phyloP scores from a whole-genome alignment of 1,284 basidiomycete species.

The Sanguinoderma infundibulare region DNA sequence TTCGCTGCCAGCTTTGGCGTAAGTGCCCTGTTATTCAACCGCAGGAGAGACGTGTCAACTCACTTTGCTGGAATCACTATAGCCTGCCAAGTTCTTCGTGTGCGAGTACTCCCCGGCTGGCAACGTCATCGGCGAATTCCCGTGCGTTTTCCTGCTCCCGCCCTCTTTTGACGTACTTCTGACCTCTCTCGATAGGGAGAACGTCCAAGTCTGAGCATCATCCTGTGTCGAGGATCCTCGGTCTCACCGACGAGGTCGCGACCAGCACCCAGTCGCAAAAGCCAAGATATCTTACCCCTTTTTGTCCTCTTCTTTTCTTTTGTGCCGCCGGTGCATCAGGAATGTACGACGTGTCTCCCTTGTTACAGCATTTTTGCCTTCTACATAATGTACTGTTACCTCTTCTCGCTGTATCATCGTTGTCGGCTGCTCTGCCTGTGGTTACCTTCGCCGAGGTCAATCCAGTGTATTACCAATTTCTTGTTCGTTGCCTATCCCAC shows the following conservation, averaged over 20 bases:
- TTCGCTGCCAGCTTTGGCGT: conserved; percentile 57
- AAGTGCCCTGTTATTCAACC: conserved; percentile 28
- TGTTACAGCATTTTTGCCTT: conserved; percentile 12
- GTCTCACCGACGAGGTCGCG: background rate
- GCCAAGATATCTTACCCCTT: background rate
- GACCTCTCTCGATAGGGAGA: conserved; percentile 30
- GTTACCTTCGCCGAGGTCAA: background rate
- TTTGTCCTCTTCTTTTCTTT: conserved; percentile 19
- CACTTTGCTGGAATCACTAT: background rate
- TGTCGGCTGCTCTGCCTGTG: conserved; percentile 12
- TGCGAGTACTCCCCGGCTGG: conserved; percentile 71
- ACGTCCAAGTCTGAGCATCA: conserved; percentile 36
- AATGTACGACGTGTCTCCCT: conserved; percentile 26
- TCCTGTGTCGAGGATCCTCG: background rate
- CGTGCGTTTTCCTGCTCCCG: conserved; percentile 46
- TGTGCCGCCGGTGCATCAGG: conserved; percentile 28
- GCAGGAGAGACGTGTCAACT: background rate
- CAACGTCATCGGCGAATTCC: conserved; percentile 65
- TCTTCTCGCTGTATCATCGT: conserved; percentile 28
- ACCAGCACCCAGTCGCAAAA: background rate
- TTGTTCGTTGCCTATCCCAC: background rate
- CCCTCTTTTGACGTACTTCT: background rate
- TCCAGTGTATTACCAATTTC: background rate
- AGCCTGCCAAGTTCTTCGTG: conserved; percentile 60
- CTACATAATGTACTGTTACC: too few relatives aligned